Evolutionary conservation across 2,329 filamentous ascomycete genomes (phyloP).

Genomic region (Talaromyces sp.): DNA sequence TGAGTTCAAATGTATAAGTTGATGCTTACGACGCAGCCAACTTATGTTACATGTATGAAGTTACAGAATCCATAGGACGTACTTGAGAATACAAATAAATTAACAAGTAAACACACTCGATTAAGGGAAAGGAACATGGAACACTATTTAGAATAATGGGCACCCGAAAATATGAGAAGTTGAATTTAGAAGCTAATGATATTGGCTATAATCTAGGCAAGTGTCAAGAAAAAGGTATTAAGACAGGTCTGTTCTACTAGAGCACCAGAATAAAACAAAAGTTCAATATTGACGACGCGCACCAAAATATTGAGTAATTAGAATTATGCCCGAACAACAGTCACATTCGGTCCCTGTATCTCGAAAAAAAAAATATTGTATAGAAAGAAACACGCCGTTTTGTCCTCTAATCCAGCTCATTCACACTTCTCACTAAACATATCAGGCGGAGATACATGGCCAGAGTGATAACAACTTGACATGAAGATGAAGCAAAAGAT

Average conservation of each 20-base stretch:
- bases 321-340: not conserved
- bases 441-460: not conserved
- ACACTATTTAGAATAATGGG: too few species aligned
- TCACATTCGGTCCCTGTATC: not conserved
- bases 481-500: constrained; percentile 6
- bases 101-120: too few species aligned
- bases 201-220: too few species aligned
- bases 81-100: too few species aligned
- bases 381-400: not conserved
- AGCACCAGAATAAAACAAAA: not conserved
- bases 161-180: too few species aligned
- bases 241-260: not conserved
- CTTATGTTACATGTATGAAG: too few species aligned
- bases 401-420: not conserved
- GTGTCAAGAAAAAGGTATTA: not conserved
- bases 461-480: not conserved
- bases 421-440: not conserved
- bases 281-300: not conserved
- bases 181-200: too few species aligned
- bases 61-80: too few species aligned
- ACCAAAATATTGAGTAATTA: not conserved
- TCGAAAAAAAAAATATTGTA: not conserved
- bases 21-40: too few species aligned
- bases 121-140: too few species aligned
- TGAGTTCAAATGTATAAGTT: too few species aligned